A percentile compares a stretch with the other conserved stretches of the same genome.
Conservation (phyloP, 1,284 basidiomycete species). For the Leccinum pachyderme region DNA sequence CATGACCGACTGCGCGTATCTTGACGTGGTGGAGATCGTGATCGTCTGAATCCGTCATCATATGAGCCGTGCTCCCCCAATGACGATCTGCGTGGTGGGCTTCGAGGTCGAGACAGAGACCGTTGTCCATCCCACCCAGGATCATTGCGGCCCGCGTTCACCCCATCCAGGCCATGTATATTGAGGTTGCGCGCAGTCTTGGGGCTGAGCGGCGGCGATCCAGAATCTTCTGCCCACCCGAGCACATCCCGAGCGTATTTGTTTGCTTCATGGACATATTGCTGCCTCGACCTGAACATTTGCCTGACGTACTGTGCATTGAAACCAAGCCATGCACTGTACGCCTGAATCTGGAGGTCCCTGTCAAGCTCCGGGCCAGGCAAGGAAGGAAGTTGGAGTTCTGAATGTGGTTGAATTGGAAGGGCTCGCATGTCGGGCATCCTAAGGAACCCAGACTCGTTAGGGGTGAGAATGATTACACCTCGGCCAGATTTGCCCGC, state of each 20-base stretch:
- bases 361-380: slow-evolving; percentile 31
- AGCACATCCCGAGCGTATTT: slow-evolving; percentile 44
- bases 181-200: slow-evolving; percentile 62
- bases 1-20: not conserved
- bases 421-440: slow-evolving; percentile 42
- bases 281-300: slow-evolving; percentile 41
- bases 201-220: slow-evolving; percentile 44
- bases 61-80: slow-evolving; percentile 7
- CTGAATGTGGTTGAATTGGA: slow-evolving; percentile 35
- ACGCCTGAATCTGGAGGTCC: slow-evolving; percentile 50
- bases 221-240: slow-evolving; percentile 38
- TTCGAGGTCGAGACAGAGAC: slow-evolving; percentile 8
- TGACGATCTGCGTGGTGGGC: slow-evolving; percentile 10
- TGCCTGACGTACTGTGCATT: slow-evolving; percentile 47
- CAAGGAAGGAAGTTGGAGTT: slow-evolving; percentile 23
- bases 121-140: slow-evolving; percentile 3
- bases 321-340: slow-evolving; percentile 59
- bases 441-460: slow-evolving; percentile 55
- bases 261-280: slow-evolving; percentile 45
- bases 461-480: slow-evolving; percentile 54
- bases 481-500: slow-evolving; percentile 72
- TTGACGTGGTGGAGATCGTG: slow-evolving; percentile 3
- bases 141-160: slow-evolving; percentile 29
- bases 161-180: slow-evolving; percentile 48
- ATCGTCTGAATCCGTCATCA: not conserved